These are phyloP conservation scores for Cytospora piceae DNA, from an alignment of 2,329 filamentous ascomycete species.

Conservation along the genomic window DNA sequence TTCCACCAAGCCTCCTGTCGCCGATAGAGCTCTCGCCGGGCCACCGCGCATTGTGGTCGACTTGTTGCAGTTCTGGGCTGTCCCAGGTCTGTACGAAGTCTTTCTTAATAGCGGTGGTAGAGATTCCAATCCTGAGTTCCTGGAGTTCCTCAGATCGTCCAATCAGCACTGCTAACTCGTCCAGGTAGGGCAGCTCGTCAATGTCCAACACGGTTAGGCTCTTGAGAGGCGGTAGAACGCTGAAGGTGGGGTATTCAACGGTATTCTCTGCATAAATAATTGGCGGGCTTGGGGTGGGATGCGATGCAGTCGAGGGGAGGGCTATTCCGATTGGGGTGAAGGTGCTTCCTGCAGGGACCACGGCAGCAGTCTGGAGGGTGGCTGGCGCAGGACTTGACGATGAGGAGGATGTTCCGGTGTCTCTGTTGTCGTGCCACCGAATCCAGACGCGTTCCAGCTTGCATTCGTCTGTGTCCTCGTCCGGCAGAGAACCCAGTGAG, in stretches of 20 bases:
- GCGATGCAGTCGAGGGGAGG: conserved; percentile 38
- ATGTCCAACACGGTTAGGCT: conserved; percentile 79
- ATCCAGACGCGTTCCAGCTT: conserved; percentile 78
- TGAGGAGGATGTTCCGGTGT: conserved; percentile 42
- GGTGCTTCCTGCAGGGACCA: conserved; percentile 42
- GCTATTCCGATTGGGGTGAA: conserved; percentile 48
- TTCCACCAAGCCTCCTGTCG: conserved; percentile 67
- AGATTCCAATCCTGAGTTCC: conserved; percentile 76
- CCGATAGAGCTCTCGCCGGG: conserved; percentile 61
- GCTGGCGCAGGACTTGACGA: conserved; percentile 36
- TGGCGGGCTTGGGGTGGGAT: conserved; percentile 42
- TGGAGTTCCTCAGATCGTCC: conserved; percentile 69
- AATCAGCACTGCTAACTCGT: conserved; percentile 80
- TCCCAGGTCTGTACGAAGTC: conserved; percentile 68
- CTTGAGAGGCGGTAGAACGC: conserved; percentile 73
- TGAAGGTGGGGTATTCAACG: conserved; percentile 81
- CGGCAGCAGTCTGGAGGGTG: conserved; percentile 31
- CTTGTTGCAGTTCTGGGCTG: conserved; percentile 62
- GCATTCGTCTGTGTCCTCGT: conserved; percentile 62
- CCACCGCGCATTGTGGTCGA: conserved; percentile 62
- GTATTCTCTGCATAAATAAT: conserved; percentile 57
- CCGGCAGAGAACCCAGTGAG: conserved; percentile 71
- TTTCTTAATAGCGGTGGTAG: conserved; percentile 48
- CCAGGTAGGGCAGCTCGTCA: conserved; percentile 79
- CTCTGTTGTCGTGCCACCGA: conserved; percentile 78